Evolutionary conservation across 495 filamentous ascomycete genomes (phyloP).

Genomic region (Penicillium samsonianum): DNA sequence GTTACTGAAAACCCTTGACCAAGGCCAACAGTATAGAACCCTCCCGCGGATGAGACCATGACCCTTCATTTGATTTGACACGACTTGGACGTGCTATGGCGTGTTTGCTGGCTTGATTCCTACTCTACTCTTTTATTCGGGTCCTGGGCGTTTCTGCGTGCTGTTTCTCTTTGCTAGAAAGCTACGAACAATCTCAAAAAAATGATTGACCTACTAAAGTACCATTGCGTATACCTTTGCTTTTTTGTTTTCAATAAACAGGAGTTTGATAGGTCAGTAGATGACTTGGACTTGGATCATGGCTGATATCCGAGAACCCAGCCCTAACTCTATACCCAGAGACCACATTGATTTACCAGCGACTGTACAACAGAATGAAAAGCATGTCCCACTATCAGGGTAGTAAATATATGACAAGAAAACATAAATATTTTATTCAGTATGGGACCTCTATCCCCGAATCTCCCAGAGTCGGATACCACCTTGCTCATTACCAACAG

Average conservation of each 20-base stretch:
- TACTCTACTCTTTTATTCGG: not conserved
- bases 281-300: not conserved
- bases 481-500: conserved; percentile 83
- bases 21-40: conserved; percentile 14
- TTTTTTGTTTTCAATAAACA: not conserved
- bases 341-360: not conserved
- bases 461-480: conserved; percentile 89
- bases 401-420: conserved; percentile 9
- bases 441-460: conserved; percentile 32
- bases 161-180: conserved; percentile 4
- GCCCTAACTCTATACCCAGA: conserved; percentile 4
- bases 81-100: conserved; percentile 4
- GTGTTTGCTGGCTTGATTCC: conserved; percentile 3
- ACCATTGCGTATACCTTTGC: not conserved
- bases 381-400: not conserved
- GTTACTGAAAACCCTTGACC: conserved; percentile 7
- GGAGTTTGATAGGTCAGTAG: not conserved
- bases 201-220: not conserved
- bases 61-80: conserved; percentile 2
- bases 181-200: not conserved
- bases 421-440: conserved; percentile 23
- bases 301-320: not conserved
- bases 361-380: not conserved
- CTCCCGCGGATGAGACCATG: conserved; percentile 7
- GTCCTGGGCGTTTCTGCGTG: not conserved